These are phyloP conservation scores for Eimeria tenella DNA, from an alignment of 169 alveolate genomes.

Conservation along the genomic window DNA sequence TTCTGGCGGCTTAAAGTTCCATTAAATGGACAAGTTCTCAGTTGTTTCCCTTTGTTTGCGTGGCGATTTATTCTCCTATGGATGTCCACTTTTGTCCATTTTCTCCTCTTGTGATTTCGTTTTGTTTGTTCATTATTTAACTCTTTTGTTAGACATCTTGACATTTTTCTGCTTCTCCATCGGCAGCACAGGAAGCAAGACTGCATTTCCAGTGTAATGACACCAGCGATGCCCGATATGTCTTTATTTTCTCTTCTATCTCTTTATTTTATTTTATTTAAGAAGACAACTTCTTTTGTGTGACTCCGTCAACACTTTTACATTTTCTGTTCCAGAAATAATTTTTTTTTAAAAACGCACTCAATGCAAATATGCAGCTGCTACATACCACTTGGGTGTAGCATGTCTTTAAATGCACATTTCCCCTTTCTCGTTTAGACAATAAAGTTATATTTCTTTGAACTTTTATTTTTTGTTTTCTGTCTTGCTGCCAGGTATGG, in stretches of 20 bases:
- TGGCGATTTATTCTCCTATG: too few species aligned
- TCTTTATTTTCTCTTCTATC: neutral
- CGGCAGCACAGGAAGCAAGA: too few species aligned
- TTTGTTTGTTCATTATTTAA: neutral
- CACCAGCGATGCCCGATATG: neutral
- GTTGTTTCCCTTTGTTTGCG: neutral
- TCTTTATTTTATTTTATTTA: too few species aligned
- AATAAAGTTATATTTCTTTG: neutral
- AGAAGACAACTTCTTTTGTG: too few species aligned
- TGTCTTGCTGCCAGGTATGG: slow-evolving; percentile 67
- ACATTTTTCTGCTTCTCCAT: neutral
- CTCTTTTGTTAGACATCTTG: neutral
- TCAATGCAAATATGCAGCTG: too few species aligned
- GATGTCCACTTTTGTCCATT: neutral
- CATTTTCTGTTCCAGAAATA: too few species aligned
- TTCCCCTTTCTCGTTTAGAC: neutral
- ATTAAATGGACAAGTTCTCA: neutral
- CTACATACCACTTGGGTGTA: too few species aligned
- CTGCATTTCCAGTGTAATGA: too few species aligned
- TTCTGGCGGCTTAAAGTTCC: neutral
- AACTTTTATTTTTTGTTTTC: neutral
- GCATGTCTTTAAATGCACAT: too few species aligned
- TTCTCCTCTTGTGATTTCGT: neutral
- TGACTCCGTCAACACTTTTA: too few species aligned
- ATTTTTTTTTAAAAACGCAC: too few species aligned